These are phyloP conservation scores for Apophysomyces elegans DNA, from an alignment of 371 early-diverging fungal species.

Conservation along the genomic window DNA sequence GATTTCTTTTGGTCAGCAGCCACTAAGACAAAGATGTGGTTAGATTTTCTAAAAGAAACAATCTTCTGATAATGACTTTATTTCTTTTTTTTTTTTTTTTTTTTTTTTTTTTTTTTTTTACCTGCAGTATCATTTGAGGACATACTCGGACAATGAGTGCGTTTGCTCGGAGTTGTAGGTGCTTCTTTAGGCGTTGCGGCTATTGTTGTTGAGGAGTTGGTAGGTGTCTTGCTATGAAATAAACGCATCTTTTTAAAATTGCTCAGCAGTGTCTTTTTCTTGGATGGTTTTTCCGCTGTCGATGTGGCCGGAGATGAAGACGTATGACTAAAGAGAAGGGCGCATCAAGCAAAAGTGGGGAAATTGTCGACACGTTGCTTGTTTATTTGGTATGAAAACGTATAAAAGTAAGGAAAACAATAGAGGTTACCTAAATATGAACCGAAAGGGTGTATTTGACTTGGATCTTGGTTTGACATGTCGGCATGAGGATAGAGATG, in stretches of 20 bases:
- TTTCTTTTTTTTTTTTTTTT: too few species aligned
- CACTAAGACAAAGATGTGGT: neutral
- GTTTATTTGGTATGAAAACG: neutral
- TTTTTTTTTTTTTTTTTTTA: neutral
- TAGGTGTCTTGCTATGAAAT: neutral
- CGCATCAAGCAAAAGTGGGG: too few species aligned
- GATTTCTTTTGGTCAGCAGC: neutral
- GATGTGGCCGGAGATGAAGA: neutral
- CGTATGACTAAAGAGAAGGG: neutral
- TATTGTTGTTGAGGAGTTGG: neutral
- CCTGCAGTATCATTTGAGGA: constrained; percentile 5
- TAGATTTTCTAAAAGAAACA: too few species aligned
- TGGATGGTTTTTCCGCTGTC: neutral
- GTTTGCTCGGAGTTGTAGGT: neutral
- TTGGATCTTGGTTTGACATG: neutral
- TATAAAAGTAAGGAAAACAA: neutral
- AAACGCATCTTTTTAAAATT: neutral
- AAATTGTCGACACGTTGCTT: neutral
- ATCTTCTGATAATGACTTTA: neutral
- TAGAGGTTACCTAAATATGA: constrained; percentile 2
- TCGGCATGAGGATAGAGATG: constrained; percentile 7
- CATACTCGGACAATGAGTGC: neutral
- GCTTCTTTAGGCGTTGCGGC: neutral
- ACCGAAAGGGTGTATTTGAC: neutral
- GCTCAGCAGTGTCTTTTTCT: neutral